Base-by-base conservation (phyloP, 805 yeast genomes). In the Blastobotrys chiropterorum region DNA sequence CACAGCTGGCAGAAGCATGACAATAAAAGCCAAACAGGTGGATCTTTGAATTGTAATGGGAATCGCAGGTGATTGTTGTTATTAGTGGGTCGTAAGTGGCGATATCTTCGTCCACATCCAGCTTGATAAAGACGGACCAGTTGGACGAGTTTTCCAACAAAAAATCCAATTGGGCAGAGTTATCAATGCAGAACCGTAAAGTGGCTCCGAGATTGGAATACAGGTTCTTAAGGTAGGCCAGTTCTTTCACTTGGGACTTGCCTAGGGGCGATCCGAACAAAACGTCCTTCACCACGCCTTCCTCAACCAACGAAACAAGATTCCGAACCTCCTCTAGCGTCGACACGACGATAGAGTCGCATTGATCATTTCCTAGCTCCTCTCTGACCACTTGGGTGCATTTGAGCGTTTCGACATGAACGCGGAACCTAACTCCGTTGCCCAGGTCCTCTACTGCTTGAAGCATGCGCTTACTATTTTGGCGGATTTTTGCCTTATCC, bases 361-460 rank as follows among this genome's bases (percentile, higher is more conserved):
- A 40, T 44, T 75, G 71, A 47, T 47, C 48, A 34, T 38, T 38
- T 1, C 71, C 82, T 62, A 82, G 63, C 66, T 82, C 85, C 45
- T 77, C 64, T 17, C 67, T 58, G 2, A 81, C 68, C 6, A 85
- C 90, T 56, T 81, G 84, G 5, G 73, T 56, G 0, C 86, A 77
- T 62, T 86, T 86, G 63, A 84, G 88, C 0, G 92, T 86, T 64
- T 86, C 86, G 21, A 86, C 79, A 62, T 85, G 89, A 3, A 85
- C 82, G 53, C 94, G 72, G 61, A 85, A 52, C 44, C 30, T 26
- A 2, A 54, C 20, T 7, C 45, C 46, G 2, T 44, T 17, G 19
- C 39, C 15, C 19, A 16, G 16, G 15, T 17, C 46, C 45, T 39
- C 42, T 13, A 53, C 43, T 26, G 39, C 41, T 7, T 19, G 20